Percentiles rank a stretch among this genome's conserved stretches.
These are phyloP conservation scores for Lentinula edodes DNA, from an alignment of 768 basidiomycete species.

Conservation along the genomic window DNA sequence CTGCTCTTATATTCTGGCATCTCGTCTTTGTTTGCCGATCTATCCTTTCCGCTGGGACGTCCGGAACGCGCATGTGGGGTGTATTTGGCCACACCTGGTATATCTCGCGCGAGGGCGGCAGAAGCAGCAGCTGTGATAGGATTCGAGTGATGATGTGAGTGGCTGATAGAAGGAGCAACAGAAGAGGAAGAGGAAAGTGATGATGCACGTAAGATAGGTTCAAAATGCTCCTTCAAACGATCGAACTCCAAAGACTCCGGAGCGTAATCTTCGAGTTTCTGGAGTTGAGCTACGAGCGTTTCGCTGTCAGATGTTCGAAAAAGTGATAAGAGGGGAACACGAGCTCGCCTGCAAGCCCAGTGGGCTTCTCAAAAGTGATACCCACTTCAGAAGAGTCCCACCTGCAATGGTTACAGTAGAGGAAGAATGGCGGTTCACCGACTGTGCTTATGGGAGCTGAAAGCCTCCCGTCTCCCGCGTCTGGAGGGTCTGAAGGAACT, in stretches of 20 bases:
- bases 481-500: slow-evolving; percentile 83
- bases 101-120: slow-evolving; percentile 82
- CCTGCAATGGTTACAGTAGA: slow-evolving; percentile 88
- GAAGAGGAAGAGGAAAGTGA: slow-evolving; percentile 64
- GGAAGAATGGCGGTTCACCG: slow-evolving; percentile 85
- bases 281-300: slow-evolving; percentile 69
- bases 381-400: slow-evolving; percentile 94
- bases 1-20: slow-evolving; percentile 73
- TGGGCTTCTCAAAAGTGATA: slow-evolving; percentile 94
- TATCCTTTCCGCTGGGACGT: slow-evolving; percentile 52
- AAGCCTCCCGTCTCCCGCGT: slow-evolving; percentile 50
- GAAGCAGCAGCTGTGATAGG: slow-evolving; percentile 88
- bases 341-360: slow-evolving; percentile 81
- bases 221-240: slow-evolving; percentile 93
- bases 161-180: slow-evolving; percentile 39
- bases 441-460: slow-evolving; percentile 50
- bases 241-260: slow-evolving; percentile 89
- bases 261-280: slow-evolving; percentile 83
- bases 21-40: slow-evolving; percentile 67
- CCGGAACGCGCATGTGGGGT: slow-evolving; percentile 52
- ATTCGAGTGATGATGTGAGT: slow-evolving; percentile 73
- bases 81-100: slow-evolving; percentile 77
- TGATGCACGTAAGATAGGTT: slow-evolving; percentile 86
- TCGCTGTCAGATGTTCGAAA: slow-evolving; percentile 5
- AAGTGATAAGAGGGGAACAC: neutral